phyloP scores from a whole-genome alignment of 306 rosid species.

The Prosopis cineraria region DNA sequence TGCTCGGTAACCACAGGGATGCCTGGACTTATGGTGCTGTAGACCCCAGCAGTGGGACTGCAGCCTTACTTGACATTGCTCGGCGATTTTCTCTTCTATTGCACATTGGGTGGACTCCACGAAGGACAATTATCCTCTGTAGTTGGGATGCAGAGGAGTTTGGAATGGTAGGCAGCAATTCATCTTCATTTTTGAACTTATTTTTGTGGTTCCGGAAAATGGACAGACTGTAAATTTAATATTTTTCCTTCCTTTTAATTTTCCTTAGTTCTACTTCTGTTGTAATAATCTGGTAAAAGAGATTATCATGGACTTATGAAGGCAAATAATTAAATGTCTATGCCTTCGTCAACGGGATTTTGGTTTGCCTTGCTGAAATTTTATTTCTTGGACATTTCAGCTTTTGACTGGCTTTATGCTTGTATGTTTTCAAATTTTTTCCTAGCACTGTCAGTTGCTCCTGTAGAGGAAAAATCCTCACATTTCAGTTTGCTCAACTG shows the following conservation, averaged over 20 bases:
- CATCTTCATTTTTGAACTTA: constrained; percentile 3
- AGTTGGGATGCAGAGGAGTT: constrained; percentile 66
- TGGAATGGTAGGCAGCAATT: constrained; percentile 48
- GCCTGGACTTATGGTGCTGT: constrained; percentile 99
- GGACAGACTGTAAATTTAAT: not conserved
- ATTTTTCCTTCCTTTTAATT: not conserved
- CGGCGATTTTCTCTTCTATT: constrained; percentile 73
- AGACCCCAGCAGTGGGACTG: constrained; percentile 97
- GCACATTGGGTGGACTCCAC: constrained; percentile 72
- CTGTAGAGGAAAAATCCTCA: not conserved
- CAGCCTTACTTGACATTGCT: constrained; percentile 86
- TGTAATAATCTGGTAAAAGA: constrained; percentile 2
- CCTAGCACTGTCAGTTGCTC: constrained; percentile 29
- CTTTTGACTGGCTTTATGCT: not conserved
- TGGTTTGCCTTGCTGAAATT: not conserved
- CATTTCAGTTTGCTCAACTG: constrained; percentile 26
- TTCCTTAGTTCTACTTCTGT: not conserved
- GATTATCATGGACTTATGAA: not conserved
- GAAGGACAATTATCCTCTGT: constrained; percentile 62
- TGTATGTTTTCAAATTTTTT: not conserved
- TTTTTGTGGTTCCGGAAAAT: not conserved
- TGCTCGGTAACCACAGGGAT: constrained; percentile 96
- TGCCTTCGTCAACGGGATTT: not conserved
- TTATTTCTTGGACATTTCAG: not conserved
- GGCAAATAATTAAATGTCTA: not conserved